phyloP scores from a whole-genome alignment of 331 rosid species.

The Erythrophleum ivorense region DNA sequence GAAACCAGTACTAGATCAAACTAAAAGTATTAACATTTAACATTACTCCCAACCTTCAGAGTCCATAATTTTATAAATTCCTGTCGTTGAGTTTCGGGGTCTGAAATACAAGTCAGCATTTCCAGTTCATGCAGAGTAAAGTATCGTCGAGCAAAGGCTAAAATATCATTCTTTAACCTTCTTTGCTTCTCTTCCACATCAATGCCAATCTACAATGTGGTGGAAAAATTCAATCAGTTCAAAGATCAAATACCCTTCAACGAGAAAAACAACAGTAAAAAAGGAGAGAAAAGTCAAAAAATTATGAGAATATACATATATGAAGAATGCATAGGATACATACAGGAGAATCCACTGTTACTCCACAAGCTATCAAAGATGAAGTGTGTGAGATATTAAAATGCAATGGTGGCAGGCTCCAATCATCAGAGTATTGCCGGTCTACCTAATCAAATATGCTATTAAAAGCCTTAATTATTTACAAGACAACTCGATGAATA shows the following conservation, averaged over 20 bases:
- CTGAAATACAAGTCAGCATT: conserved; percentile 65
- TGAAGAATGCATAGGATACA: conserved; percentile 42
- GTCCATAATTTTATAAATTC: conserved; percentile 68
- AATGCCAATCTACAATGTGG: conserved; percentile 70
- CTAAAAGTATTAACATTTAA: conserved; percentile 25
- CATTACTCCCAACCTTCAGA: conserved; percentile 63
- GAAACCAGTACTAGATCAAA: conserved; percentile 17
- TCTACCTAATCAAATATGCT: conserved; percentile 59
- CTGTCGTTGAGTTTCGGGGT: conserved; percentile 77
- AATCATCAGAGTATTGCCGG: conserved; percentile 57
- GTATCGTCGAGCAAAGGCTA: conserved; percentile 81
- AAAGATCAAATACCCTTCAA: conserved; percentile 29
- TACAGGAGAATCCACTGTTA: conserved; percentile 68
- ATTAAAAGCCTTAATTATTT: conserved; percentile 23
- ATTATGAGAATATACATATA: conserved; percentile 4
- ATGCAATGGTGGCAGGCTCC: conserved; percentile 73
- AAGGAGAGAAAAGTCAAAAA: conserved; percentile 4
- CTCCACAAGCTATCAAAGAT: conserved; percentile 91
- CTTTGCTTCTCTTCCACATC: conserved; percentile 89
- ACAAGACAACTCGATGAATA: conserved; percentile 21
- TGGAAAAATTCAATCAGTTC: conserved; percentile 33
- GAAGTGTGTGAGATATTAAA: conserved; percentile 91
- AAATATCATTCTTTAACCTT: conserved; percentile 65
- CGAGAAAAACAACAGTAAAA: conserved; percentile 25
- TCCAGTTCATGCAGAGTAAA: conserved; percentile 78